These are phyloP conservation scores for Phytophthora crassamura DNA, from an alignment of 352 stramenopile species.

Conservation along the genomic window DNA sequence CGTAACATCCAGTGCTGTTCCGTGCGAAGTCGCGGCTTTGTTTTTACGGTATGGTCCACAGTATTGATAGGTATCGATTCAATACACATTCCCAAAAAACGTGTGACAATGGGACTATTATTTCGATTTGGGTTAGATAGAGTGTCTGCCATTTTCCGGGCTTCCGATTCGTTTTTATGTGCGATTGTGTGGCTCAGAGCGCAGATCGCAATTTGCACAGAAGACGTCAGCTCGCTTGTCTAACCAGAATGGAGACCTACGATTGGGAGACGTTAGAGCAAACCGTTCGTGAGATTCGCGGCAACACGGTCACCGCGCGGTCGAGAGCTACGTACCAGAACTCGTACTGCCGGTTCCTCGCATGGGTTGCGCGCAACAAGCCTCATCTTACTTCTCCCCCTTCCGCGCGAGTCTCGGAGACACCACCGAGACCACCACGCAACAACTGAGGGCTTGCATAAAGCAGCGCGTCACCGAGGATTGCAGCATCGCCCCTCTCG, in stretches of 20 bases:
- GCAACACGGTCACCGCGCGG: constrained; percentile 9
- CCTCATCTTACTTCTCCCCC: background rate
- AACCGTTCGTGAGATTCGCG: constrained; percentile 2
- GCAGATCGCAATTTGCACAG: constrained; percentile 8
- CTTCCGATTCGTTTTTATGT: background rate
- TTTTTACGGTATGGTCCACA: too few species aligned
- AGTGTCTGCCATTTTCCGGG: constrained; percentile 1
- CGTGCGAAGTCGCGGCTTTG: too few species aligned
- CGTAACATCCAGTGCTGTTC: too few species aligned
- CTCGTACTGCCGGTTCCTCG: constrained; percentile 4
- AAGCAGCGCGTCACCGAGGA: background rate
- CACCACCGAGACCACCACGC: background rate
- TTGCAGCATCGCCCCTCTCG: background rate
- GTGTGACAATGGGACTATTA: too few species aligned
- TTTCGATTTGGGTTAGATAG: background rate
- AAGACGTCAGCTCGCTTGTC: constrained; percentile 1
- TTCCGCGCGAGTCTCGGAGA: background rate
- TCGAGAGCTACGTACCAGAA: constrained; percentile 6
- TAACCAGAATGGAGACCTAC: constrained; percentile 1
- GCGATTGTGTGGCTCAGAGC: background rate
- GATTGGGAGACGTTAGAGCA: background rate
- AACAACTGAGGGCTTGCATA: background rate
- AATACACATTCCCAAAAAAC: too few species aligned
- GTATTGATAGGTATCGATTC: too few species aligned
- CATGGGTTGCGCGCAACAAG: background rate